Percentiles rank a stretch among this genome's conserved stretches.
phyloP scores from a whole-genome alignment of 1,284 basidiomycete genomes.

The Hortiboletus rubellus region DNA sequence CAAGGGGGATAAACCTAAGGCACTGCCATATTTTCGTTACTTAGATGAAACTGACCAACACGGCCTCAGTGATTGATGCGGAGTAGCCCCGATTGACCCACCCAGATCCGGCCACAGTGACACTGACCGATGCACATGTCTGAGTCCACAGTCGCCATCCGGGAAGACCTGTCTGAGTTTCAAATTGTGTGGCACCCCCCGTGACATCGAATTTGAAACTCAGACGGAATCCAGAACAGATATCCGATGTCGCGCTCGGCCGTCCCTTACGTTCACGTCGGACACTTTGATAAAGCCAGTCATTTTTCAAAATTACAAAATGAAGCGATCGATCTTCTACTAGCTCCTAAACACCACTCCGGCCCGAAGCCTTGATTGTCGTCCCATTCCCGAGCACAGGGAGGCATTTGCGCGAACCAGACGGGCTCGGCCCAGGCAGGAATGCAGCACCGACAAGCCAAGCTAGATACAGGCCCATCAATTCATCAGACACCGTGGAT shows the following conservation, averaged over 20 bases:
- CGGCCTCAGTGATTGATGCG: not conserved
- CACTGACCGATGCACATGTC: too few species aligned
- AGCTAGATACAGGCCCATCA: constrained; percentile 90
- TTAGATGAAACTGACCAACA: constrained; percentile 1
- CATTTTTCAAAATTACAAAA: constrained; percentile 1
- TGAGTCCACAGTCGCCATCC: too few species aligned
- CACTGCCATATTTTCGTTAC: constrained; percentile 1
- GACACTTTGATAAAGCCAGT: not conserved
- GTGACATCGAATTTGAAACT: not conserved
- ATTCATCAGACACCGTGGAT: constrained; percentile 71
- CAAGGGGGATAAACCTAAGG: not conserved
- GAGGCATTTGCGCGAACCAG: constrained; percentile 43
- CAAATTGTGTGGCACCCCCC: not conserved
- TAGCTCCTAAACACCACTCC: constrained; percentile 42
- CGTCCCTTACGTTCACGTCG: not conserved
- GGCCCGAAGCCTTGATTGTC: constrained; percentile 45
- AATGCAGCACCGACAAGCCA: constrained; percentile 92
- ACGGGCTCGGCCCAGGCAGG: constrained; percentile 62
- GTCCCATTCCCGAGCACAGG: constrained; percentile 41
- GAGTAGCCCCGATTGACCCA: not conserved
- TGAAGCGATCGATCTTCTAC: not conserved
- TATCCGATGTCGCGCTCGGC: not conserved
- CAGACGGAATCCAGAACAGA: not conserved
- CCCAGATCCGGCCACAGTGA: not conserved
- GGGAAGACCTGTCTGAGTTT: not conserved